Percentiles rank a stretch among this genome's conserved stretches.
phyloP scores from a whole-genome alignment of 2,329 filamentous ascomycete species.

The Fusarium austroafricanum region DNA sequence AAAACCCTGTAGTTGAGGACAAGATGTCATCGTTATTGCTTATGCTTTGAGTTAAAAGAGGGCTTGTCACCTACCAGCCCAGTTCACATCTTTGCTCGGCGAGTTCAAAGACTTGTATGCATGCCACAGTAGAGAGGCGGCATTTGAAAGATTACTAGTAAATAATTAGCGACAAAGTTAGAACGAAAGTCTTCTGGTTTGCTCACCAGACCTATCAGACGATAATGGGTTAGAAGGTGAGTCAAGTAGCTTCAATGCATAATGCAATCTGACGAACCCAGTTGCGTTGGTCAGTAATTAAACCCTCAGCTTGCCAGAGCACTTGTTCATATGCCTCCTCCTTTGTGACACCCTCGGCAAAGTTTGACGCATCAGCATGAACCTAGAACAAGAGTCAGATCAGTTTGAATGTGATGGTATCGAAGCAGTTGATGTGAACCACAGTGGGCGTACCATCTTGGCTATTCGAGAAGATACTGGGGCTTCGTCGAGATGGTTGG shows the following conservation, averaged over 20 bases:
- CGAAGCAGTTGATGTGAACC: neutral
- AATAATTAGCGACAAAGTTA: constrained; percentile 12
- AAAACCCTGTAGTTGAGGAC: constrained; percentile 69
- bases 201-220: constrained; percentile 45
- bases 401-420: neutral
- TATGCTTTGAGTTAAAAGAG: neutral
- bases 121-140: constrained; percentile 82
- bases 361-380: constrained; percentile 83
- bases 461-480: neutral
- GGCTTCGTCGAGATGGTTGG: neutral
- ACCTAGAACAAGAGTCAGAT: constrained; percentile 59
- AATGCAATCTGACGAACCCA: constrained; percentile 68
- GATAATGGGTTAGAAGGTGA: constrained; percentile 16
- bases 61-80: constrained; percentile 67
- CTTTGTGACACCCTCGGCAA: constrained; percentile 74
- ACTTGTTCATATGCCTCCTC: constrained; percentile 80
- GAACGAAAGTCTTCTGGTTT: neutral
- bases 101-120: constrained; percentile 77
- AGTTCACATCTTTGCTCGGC: constrained; percentile 77
- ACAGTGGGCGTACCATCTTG: constrained; percentile 30
- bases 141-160: constrained; percentile 78
- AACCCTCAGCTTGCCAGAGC: constrained; percentile 73
- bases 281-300: constrained; percentile 80
- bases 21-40: constrained; percentile 17
- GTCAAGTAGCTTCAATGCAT: constrained; percentile 15